These are phyloP conservation scores for Pythium myriotylum DNA, from an alignment of 352 stramenopile genomes.

Conservation along the genomic window DNA sequence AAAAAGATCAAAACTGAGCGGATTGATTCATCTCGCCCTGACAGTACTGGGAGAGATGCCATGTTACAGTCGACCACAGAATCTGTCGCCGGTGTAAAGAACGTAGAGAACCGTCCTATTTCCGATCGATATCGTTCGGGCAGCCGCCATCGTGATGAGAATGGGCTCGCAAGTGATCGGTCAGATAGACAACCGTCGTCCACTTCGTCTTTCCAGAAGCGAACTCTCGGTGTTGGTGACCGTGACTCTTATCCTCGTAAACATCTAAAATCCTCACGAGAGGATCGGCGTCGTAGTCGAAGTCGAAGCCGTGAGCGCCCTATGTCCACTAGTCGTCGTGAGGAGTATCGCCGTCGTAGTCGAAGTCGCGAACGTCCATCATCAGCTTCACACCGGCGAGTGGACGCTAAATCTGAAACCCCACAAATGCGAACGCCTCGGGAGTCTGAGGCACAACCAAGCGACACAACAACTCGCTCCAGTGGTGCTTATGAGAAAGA, in stretches of 20 bases:
- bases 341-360: conserved; percentile 6
- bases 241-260: conserved; percentile 13
- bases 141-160: conserved; percentile 1
- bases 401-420: not conserved
- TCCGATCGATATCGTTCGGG: conserved; percentile 9
- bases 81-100: too few species aligned
- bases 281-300: conserved; percentile 7
- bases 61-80: too few species aligned
- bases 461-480: not conserved
- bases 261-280: not conserved
- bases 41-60: too few species aligned
- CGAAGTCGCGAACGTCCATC: conserved; percentile 8
- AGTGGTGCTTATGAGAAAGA: conserved; percentile 3
- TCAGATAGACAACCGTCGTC: too few species aligned
- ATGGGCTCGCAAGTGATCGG: not conserved
- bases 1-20: not conserved
- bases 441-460: not conserved
- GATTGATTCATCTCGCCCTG: not conserved
- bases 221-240: not conserved
- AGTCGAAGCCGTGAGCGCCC: conserved; percentile 9
- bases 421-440: not conserved
- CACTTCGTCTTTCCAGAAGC: conserved; percentile 4
- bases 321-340: conserved; percentile 8
- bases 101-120: too few species aligned
- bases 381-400: not conserved